Evolutionary conservation across 208 protist species (phyloP), one percentile per base, ranked within the genome.

Genomic region (Leptomonas seymouri): DNA sequence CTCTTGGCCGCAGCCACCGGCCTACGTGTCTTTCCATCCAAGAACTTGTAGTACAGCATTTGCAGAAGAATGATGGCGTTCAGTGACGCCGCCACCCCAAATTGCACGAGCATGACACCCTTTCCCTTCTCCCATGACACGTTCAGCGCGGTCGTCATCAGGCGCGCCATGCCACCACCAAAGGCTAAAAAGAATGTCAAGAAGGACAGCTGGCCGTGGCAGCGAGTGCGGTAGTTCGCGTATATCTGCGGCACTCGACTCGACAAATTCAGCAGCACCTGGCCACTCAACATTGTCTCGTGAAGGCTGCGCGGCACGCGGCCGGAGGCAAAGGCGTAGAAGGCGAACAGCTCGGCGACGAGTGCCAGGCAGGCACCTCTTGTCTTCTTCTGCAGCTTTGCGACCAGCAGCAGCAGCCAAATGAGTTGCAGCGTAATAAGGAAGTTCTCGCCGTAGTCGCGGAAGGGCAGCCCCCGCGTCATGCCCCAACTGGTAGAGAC

Each of bases 151-250:
- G 87, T 93, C 36, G 91, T 96, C 58, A 96, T 67, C 14, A 93
- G 51, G 21, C 91, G 82, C 54, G 82, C 88, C 9, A 82, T 70
- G 46, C 83, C 82, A 44, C 91, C 91, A 21, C 87, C 75, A 76
- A 93, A 89, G 12, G 84, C 87, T 15, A 96, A 56, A 53, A 93
- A 96, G 79, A 86, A 96, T 44, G 91, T 96, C 27, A 90, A 69
- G 50, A 93, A 91, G n/a, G 91, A 90, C 5, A 93, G 76, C 55
- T 90, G 77, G 3, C 91, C 91, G 7, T 82, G 92, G 36, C 80
- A 89, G 41, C 78, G 55, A 53, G 87, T 91, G 25, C 59, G 69
- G 71, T 85, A 76, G 75, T 93, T 94, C 27, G 84, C 69, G 41
- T 86, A 42, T 50, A 96, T 94, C 60, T 96, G 91, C 45, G 91